Conservation (phyloP, 2,329 filamentous ascomycete species). For the Aspergillus carbonarius region DNA sequence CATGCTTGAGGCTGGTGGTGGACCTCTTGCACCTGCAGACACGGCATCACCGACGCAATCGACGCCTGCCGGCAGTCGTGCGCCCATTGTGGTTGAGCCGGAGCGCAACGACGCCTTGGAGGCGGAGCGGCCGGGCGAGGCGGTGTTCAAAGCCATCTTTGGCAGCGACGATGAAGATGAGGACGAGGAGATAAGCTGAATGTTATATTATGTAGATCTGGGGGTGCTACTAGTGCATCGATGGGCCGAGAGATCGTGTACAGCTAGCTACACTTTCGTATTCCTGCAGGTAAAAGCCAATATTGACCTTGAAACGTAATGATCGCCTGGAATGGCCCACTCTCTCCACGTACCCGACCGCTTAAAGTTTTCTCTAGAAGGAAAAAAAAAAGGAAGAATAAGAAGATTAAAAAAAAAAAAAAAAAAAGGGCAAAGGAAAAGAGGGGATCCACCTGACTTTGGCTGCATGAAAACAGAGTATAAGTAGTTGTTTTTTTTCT, state of each 20-base stretch:
- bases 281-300: not conserved
- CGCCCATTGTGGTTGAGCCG: conserved; percentile 57
- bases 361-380: not conserved
- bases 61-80: conserved; percentile 11
- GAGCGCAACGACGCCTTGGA: conserved; percentile 79
- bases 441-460: not conserved
- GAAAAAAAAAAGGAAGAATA: not conserved
- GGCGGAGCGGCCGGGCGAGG: conserved; percentile 70
- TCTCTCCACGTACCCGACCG: not conserved
- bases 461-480: not conserved
- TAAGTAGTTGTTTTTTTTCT: not conserved
- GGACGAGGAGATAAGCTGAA: conserved; percentile 26
- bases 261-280: not conserved
- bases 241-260: not conserved
- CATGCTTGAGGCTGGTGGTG: conserved; percentile 46
- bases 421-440: not conserved
- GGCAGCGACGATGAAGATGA: conserved; percentile 77
- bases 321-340: not conserved
- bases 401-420: not conserved
- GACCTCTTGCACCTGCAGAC: conserved; percentile 12
- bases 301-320: not conserved
- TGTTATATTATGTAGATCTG: not conserved
- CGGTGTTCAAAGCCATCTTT: conserved; percentile 90
- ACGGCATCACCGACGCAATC: conserved; percentile 15
- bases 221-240: not conserved